Conservation (phyloP, 345 rosid species). For the Euphorbia pulcherrima region DNA sequence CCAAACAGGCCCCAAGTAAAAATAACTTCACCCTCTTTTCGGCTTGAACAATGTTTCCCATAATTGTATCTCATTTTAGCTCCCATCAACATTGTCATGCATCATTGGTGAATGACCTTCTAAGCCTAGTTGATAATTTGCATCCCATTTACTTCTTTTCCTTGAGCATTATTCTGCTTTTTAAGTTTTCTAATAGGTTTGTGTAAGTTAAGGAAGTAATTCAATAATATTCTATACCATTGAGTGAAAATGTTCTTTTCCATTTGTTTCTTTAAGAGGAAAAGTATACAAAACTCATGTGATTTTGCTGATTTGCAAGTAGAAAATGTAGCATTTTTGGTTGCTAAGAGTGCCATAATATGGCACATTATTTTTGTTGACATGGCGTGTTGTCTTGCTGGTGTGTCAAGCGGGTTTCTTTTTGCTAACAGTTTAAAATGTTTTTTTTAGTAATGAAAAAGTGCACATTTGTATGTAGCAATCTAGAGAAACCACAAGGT, state of each 20-base stretch:
- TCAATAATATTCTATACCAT: neutral
- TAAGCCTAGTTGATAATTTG: neutral
- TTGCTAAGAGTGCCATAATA: no score
- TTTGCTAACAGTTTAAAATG: no score
- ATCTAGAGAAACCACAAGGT: no score
- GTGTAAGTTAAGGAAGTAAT: neutral
- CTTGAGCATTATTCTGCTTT: neutral
- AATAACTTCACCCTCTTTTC: neutral
- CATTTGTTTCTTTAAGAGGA: neutral
- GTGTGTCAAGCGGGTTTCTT: no score
- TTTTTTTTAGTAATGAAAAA: no score
- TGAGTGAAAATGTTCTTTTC: neutral
- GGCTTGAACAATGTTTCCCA: neutral
- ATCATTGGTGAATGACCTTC: conserved; percentile 1
- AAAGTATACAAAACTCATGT: no score
- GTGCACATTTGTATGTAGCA: no score
- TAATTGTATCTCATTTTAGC: neutral
- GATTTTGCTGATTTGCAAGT: no score
- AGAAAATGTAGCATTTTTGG: no score
- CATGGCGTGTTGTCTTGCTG: no score
- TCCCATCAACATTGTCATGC: neutral
- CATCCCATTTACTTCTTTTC: neutral
- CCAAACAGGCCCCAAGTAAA: no score
- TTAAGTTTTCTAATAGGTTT: neutral
- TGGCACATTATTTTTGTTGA: no score